Base-by-base conservation (phyloP, 352 stramenopile species). In the Pythium oligandrum region DNA sequence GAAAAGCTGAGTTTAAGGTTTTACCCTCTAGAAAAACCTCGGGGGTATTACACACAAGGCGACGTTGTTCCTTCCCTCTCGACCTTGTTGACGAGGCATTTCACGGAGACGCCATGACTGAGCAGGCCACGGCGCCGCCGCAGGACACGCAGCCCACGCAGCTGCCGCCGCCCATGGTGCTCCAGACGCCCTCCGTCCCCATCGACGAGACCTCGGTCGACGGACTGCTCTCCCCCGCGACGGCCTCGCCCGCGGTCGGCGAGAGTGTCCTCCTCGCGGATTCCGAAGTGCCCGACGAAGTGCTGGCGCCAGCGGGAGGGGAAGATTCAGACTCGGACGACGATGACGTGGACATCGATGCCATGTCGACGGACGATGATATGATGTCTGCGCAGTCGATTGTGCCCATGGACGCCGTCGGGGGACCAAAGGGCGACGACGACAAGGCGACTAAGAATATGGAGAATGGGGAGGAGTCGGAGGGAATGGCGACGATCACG, bases 1-100 rank as follows among this genome's bases (percentile, higher is more conserved):
- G 39, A 59, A 55, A 51, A 53, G n/a, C n/a, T 30, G 39, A 45
- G 3, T 37, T 4, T 8, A 11, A 64, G 51, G 51, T 59, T 64
- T 64, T 64, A 44, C 50, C 3, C 1, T 6, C n/a, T 26, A 26
- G 17, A 6, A 60, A 54, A 60, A 53, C 53, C 46, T 60, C 38
- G 17, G 17, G 26, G 38, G 10, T 31, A 40, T 57, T 34, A n/a
- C 12, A 50, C 7, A 36, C 33, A 47, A 51, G 42, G 40, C 51
- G 51, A 26, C 17, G 17, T 26, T 26, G 17, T 26, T 26, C 17
- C 17, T 26, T 26, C 17, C 17, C 17, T 26, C 17, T 26, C 17
- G 17, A 26, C 17, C 17, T 26, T 26, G 17, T 26, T 26, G 17
- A 26, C 17, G 17, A 26, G 17, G 17, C 17, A 26, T 26, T 26